phyloP scores from a whole-genome alignment of 306 rosid genomes.

The Canavalia gladiata region DNA sequence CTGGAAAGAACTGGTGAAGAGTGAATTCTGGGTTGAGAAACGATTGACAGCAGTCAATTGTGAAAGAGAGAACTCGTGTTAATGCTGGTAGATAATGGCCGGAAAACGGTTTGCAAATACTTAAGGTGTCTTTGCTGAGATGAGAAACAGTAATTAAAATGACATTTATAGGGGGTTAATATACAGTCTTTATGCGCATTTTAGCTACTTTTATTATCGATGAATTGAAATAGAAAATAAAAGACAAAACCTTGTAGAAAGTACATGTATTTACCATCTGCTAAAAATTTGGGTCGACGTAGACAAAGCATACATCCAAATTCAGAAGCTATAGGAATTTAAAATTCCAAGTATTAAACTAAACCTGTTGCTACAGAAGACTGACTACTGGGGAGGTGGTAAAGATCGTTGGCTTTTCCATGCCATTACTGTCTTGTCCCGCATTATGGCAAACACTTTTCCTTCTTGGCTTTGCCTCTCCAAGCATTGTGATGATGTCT shows the following conservation, averaged over 20 bases:
- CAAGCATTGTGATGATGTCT: slow-evolving; percentile 82
- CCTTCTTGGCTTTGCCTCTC: slow-evolving; percentile 93
- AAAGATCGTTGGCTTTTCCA: slow-evolving; percentile 66
- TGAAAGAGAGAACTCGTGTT: background rate
- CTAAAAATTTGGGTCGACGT: background rate
- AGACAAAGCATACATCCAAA: slow-evolving; percentile 13
- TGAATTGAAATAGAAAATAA: background rate
- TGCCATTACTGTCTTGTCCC: slow-evolving; percentile 49
- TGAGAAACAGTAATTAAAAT: slow-evolving; percentile 16
- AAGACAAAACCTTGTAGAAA: background rate
- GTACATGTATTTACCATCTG: slow-evolving; percentile 36
- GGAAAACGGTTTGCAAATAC: slow-evolving; percentile 5
- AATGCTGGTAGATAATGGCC: background rate
- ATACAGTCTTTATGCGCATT: slow-evolving; percentile 18
- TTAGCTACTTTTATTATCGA: slow-evolving; percentile 14
- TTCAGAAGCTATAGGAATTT: slow-evolving; percentile 35
- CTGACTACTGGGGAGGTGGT: slow-evolving; percentile 62
- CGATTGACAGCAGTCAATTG: background rate
- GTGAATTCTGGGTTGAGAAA: slow-evolving; percentile 4
- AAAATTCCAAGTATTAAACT: slow-evolving; percentile 3
- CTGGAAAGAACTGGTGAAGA: background rate
- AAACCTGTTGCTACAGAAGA: slow-evolving; percentile 50
- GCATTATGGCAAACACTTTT: slow-evolving; percentile 69
- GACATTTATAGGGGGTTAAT: background rate
- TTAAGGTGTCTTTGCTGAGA: background rate